Evolutionary conservation across 164 flowering plant species (phyloP).

Genomic region (Vitis amurensis): DNA sequence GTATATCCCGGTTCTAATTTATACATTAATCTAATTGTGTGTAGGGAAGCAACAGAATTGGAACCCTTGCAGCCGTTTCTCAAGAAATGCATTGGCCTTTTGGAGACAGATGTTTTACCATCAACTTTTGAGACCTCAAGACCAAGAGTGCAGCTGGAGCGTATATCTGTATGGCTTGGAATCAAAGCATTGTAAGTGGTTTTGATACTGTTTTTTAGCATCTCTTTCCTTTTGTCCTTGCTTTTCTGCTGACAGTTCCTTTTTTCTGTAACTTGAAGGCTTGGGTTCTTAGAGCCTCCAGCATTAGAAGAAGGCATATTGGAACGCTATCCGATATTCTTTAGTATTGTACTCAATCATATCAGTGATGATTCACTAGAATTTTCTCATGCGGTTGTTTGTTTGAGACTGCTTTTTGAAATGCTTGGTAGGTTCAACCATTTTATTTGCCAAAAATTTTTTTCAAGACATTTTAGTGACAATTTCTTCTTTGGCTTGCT

Average conservation of each 20-base stretch:
- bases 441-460: neutral
- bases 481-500: constrained; percentile 12
- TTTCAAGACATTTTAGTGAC: neutral
- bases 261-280: constrained; percentile 45
- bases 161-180: constrained; percentile 82
- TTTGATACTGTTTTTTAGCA: constrained; percentile 8
- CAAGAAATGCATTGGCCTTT: constrained; percentile 60
- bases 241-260: constrained; percentile 14
- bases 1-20: neutral
- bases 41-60: constrained; percentile 75
- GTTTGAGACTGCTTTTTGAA: constrained; percentile 81
- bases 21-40: constrained; percentile 1
- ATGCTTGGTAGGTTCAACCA: constrained; percentile 69
- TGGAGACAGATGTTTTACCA: constrained; percentile 66
- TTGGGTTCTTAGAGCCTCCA: constrained; percentile 82
- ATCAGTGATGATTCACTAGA: constrained; percentile 83
- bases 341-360: constrained; percentile 88
- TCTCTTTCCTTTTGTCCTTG: constrained; percentile 7
- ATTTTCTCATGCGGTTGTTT: constrained; percentile 81
- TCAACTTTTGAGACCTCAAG: constrained; percentile 52
- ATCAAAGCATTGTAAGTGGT: constrained; percentile 76
- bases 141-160: constrained; percentile 81
- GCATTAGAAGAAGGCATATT: constrained; percentile 95
- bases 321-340: constrained; percentile 78
- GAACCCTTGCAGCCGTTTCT: constrained; percentile 90